These are phyloP conservation scores for Friedmanniomyces simplex DNA, from an alignment of 495 filamentous ascomycete genomes.

Conservation along the genomic window DNA sequence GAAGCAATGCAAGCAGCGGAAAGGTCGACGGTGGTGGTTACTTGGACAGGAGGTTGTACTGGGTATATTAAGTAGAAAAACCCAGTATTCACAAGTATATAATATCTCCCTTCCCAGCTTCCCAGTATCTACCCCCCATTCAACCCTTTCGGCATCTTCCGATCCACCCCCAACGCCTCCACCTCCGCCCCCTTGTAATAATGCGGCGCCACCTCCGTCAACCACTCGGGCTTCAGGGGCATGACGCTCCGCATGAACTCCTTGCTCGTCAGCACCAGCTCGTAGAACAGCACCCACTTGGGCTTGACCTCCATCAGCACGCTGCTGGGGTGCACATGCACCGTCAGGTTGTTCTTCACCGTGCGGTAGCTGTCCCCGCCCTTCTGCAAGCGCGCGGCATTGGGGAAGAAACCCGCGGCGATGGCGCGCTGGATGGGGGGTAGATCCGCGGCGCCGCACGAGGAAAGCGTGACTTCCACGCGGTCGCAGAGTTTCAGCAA, in stretches of 20 bases:
- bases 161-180: slow-evolving; percentile 65
- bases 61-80: too few relatives aligned
- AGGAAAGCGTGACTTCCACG: slow-evolving; percentile 67
- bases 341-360: slow-evolving; percentile 81
- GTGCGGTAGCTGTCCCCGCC: slow-evolving; percentile 89
- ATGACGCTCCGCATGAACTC: slow-evolving; percentile 88
- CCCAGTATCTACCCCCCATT: background rate
- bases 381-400: slow-evolving; percentile 75
- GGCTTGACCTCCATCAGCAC: slow-evolving; percentile 74
- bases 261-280: slow-evolving; percentile 84
- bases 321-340: slow-evolving; percentile 80
- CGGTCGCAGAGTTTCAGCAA: slow-evolving; percentile 89
- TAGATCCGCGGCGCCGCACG: slow-evolving; percentile 54
- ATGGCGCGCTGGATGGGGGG: slow-evolving; percentile 76
- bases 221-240: slow-evolving; percentile 75
- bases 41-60: too few relatives aligned
- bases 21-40: too few relatives aligned
- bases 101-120: background rate
- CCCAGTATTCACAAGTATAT: too few relatives aligned
- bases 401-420: slow-evolving; percentile 88
- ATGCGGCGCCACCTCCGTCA: slow-evolving; percentile 88
- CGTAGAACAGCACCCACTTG: slow-evolving; percentile 84
- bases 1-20: too few relatives aligned
- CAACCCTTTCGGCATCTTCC: slow-evolving; percentile 51
- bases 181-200: slow-evolving; percentile 91